phyloP scores from a whole-genome alignment of 164 flowering plant genomes.

The Piper longum region DNA sequence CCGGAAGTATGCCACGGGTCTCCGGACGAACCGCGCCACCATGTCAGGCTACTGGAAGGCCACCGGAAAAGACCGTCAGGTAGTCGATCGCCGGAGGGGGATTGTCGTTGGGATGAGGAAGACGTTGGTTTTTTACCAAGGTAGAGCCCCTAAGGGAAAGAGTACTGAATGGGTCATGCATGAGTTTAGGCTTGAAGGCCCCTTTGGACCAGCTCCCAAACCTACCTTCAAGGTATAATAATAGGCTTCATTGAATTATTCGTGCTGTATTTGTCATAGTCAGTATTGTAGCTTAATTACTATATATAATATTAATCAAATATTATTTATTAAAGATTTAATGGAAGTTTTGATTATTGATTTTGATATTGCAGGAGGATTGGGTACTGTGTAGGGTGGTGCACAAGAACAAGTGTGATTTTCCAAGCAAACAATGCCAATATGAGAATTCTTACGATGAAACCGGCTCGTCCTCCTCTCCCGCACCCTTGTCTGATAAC shows the following conservation, averaged over 20 bases:
- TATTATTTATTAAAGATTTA: neutral
- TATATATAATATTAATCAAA: too few relatives aligned
- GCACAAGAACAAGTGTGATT: slow-evolving; percentile 36
- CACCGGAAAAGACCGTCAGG: slow-evolving; percentile 58
- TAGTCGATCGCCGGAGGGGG: slow-evolving; percentile 20
- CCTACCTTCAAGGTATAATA: slow-evolving; percentile 10
- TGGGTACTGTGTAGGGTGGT: slow-evolving; percentile 84
- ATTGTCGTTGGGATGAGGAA: slow-evolving; percentile 71
- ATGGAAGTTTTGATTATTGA: neutral
- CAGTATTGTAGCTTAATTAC: too few relatives aligned
- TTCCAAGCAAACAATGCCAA: slow-evolving; percentile 8
- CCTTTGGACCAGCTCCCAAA: slow-evolving; percentile 44
- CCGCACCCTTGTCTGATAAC: slow-evolving; percentile 21
- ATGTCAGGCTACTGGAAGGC: slow-evolving; percentile 76
- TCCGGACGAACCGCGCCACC: slow-evolving; percentile 65
- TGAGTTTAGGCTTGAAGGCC: slow-evolving; percentile 60
- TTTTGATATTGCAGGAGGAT: slow-evolving; percentile 41
- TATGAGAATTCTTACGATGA: slow-evolving; percentile 15
- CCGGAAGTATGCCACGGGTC: slow-evolving; percentile 67
- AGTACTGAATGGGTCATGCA: slow-evolving; percentile 85
- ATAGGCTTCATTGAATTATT: too few relatives aligned
- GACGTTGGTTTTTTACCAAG: slow-evolving; percentile 65
- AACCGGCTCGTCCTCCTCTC: slow-evolving; percentile 9
- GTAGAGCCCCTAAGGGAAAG: slow-evolving; percentile 69
- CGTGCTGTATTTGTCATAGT: too few relatives aligned